Base-by-base conservation (phyloP, 768 basidiomycete species). In the Clathrus columnatus region DNA sequence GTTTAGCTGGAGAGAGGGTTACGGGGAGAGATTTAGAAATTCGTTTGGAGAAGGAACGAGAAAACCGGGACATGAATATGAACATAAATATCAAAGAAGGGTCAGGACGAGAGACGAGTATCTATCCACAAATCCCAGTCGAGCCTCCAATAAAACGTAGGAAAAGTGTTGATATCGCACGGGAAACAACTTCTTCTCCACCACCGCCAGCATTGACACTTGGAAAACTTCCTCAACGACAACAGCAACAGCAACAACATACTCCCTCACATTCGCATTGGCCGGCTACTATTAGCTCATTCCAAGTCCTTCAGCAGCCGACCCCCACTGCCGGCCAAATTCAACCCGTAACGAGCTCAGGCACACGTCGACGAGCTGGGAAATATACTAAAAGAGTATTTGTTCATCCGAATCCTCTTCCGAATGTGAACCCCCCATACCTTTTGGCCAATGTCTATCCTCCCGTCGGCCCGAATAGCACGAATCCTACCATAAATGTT, bases 341-440 rank as follows among this genome's bases (percentile, higher is more conserved):
- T 48, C 36, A 29, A 28, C n/a, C 8, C 30, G 11, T 44, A 36
- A 20, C 50, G 45, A 11, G 64, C 16, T 65, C 7, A 59, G 63
- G 4, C 57, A 69, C 47, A 65, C 80, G 87, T 21, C 73, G 87
- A 54, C 74, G 87, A 55, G 87, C 87, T 50, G 87, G 87, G 49
- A 90, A 90, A 66, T 87, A 89, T 65, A 89, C 87, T 21, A 76
- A 74, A 63, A 78, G 87, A 51, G 81, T 88, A 29, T 80, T 88
- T 59, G 80, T 84, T 57, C 70, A 52, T n/a, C 51, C 51, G 36
- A 36, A 36, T n/a, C 36, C 36, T 14, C n/a, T 36, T 11, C 36
- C 36, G 2, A 36, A 36, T 36, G 36, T 36, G n/a, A 36, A 36
- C n/a, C 36, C 36, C 4, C 36, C 36, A 2, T 36, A 36, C 36